These are phyloP conservation scores for Seiridium unicorne DNA, from an alignment of 2,329 filamentous ascomycete genomes.

Conservation along the genomic window DNA sequence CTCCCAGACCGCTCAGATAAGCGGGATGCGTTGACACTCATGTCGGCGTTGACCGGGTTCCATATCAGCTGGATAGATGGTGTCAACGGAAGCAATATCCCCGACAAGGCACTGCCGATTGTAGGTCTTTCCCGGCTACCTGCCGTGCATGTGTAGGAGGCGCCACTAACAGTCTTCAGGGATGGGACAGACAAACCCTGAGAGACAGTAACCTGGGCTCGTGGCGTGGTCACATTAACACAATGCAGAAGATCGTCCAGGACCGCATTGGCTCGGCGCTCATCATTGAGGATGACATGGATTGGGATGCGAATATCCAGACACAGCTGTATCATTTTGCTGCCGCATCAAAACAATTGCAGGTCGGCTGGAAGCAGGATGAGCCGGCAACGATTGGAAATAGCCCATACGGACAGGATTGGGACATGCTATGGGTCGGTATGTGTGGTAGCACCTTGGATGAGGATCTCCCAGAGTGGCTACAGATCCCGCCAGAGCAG, in stretches of 20 bases:
- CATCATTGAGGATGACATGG: constrained; percentile 39
- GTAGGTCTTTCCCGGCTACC: neutral
- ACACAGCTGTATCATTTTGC: constrained; percentile 24
- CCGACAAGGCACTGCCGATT: constrained; percentile 35
- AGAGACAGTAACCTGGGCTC: constrained; percentile 31
- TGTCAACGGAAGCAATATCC: constrained; percentile 31
- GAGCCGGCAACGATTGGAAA: neutral
- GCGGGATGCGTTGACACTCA: constrained; percentile 39
- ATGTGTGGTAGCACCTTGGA: constrained; percentile 41
- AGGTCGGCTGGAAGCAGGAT: neutral
- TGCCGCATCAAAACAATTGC: constrained; percentile 6
- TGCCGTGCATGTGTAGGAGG: neutral
- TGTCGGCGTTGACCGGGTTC: constrained; percentile 34
- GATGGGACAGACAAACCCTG: constrained; percentile 16
- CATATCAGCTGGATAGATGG: constrained; percentile 38
- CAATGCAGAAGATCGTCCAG: constrained; percentile 28
- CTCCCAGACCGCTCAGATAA: constrained; percentile 42
- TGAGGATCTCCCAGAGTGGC: constrained; percentile 17
- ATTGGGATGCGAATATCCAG: constrained; percentile 37
- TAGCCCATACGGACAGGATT: constrained; percentile 46
- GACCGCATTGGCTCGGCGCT: constrained; percentile 29
- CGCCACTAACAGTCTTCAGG: constrained; percentile 5
- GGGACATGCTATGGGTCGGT: constrained; percentile 54
- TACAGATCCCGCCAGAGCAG: constrained; percentile 1
- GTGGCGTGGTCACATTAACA: constrained; percentile 33